These are phyloP conservation scores for Hanseniaspora uvarum DNA, from an alignment of 1,139 yeast genomes.

Conservation along the genomic window DNA sequence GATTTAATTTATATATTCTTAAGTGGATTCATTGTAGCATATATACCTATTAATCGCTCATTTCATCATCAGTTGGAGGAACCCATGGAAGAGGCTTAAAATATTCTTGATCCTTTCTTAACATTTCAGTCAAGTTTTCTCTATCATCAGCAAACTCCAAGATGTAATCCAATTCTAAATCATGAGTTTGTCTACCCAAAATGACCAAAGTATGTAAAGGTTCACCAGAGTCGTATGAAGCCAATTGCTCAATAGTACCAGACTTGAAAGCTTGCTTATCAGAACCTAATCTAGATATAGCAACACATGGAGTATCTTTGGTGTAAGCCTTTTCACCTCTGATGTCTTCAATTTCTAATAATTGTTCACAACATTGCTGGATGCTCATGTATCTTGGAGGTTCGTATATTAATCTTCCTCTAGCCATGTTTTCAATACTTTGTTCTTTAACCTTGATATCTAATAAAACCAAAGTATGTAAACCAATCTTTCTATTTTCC, in stretches of 20 bases:
- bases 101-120: conserved; percentile 60
- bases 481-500: conserved; percentile 82
- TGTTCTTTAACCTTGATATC: conserved; percentile 97
- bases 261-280: conserved; percentile 76
- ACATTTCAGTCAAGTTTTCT: conserved; percentile 49
- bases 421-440: conserved; percentile 84
- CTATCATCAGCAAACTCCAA: conserved; percentile 63
- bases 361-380: conserved; percentile 76
- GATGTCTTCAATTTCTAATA: conserved; percentile 72
- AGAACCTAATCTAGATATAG: conserved; percentile 82
- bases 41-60: conserved; percentile 6
- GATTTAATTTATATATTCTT: too few species aligned
- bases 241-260: conserved; percentile 64
- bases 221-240: conserved; percentile 80
- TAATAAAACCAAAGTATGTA: conserved; percentile 76
- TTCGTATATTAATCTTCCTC: conserved; percentile 84
- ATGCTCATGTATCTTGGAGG: conserved; percentile 96
- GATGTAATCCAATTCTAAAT: conserved; percentile 77
- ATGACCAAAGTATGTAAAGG: conserved; percentile 87
- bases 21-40: too few species aligned
- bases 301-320: conserved; percentile 82
- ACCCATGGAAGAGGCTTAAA: conserved; percentile 47
- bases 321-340: conserved; percentile 71
- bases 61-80: conserved; percentile 32
- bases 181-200: conserved; percentile 90